Conservation (phyloP, 2,329 filamentous ascomycete species). For the Cercospora zeae-maydis region DNA sequence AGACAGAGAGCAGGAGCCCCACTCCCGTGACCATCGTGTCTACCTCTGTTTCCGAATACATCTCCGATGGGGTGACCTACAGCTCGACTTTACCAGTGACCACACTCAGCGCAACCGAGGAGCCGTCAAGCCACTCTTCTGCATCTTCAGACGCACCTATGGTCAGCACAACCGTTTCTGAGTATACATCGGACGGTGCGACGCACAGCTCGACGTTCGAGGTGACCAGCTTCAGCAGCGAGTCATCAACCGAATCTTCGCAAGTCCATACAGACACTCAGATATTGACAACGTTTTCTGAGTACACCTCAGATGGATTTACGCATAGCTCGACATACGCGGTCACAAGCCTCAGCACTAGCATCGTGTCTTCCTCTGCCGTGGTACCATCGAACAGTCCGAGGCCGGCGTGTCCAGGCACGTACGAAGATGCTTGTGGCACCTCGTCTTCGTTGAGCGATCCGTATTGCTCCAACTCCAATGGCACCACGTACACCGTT, state of each 20-base stretch:
- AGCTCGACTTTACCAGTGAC: conserved; percentile 2
- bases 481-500: conserved; percentile 6
- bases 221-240: neutral
- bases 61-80: conserved; percentile 5
- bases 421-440: conserved; percentile 8
- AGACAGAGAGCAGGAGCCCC: neutral
- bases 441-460: neutral
- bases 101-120: neutral
- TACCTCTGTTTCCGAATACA: conserved; percentile 4
- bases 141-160: neutral
- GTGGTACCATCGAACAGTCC: neutral
- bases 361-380: neutral
- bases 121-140: neutral
- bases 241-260: too few species aligned
- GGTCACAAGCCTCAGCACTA: conserved; percentile 1
- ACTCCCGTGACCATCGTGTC: neutral
- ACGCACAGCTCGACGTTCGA: conserved; percentile 3
- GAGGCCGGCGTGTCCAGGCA: conserved; percentile 5
- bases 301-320: conserved; percentile 6
- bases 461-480: conserved; percentile 8
- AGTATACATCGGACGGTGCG: conserved; percentile 5
- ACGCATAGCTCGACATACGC: conserved; percentile 4
- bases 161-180: neutral
- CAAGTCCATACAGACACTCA: too few species aligned
- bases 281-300: neutral